Evolutionary conservation across 106 monocot species (phyloP).

Genomic region (Allium cepa): DNA sequence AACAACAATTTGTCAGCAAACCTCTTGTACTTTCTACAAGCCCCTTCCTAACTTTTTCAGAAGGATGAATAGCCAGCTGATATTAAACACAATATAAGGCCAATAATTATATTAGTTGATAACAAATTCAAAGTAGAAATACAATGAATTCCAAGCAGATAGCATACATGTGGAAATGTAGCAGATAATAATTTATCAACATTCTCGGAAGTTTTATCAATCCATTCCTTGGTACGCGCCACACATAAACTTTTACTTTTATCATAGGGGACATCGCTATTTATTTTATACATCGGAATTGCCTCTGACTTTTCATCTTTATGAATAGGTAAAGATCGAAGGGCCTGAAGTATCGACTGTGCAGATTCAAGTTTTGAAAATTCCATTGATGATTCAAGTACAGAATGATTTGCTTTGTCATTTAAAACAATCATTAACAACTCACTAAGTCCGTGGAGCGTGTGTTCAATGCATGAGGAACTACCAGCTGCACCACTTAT

Average conservation of each 20-base stretch:
- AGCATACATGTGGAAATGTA: constrained; percentile 81
- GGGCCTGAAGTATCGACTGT: constrained; percentile 53
- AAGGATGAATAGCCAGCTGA: constrained; percentile 77
- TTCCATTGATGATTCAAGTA: constrained; percentile 19
- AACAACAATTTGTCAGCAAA: constrained; percentile 52
- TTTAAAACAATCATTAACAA: constrained; percentile 67
- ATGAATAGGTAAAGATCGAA: constrained; percentile 48
- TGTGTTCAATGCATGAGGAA: constrained; percentile 59
- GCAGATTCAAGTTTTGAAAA: constrained; percentile 26
- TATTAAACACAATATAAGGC: constrained; percentile 7
- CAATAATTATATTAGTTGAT: neutral
- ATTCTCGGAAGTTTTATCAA: constrained; percentile 52
- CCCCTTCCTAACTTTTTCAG: constrained; percentile 71
- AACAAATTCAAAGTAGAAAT: neutral
- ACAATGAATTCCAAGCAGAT: constrained; percentile 8
- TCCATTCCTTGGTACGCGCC: constrained; percentile 67
- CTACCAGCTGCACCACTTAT: constrained; percentile 82
- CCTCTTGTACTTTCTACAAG: constrained; percentile 55
- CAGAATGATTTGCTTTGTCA: constrained; percentile 46
- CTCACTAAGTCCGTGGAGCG: constrained; percentile 71
- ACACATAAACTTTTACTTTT: constrained; percentile 36
- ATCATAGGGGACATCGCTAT: neutral
- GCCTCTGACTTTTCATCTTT: constrained; percentile 13
- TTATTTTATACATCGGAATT: constrained; percentile 10
- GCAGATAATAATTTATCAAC: constrained; percentile 77